A percentile compares a stretch with the other conserved stretches of the same genome.
Evolutionary conservation across 441 rosid species (phyloP).

Genomic region (Gossypium schwendimanii): DNA sequence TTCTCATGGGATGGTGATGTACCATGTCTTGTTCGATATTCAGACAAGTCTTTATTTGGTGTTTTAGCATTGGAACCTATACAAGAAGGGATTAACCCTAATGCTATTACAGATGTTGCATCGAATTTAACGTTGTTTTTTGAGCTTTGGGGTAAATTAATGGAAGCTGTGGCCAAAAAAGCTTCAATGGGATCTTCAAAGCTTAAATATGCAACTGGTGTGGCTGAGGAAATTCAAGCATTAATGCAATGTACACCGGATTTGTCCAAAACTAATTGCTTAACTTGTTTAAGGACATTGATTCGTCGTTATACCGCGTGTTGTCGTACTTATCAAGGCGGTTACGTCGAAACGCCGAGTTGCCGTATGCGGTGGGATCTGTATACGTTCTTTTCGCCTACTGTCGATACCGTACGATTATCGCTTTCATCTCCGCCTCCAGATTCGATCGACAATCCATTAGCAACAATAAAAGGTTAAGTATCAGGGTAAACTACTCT

Average conservation of each 20-base stretch:
- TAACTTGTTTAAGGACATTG: slow-evolving; percentile 19
- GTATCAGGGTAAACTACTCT: neutral
- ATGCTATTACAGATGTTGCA: neutral
- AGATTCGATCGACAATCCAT: neutral
- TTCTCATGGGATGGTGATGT: slow-evolving; percentile 18
- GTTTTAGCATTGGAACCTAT: slow-evolving; percentile 11
- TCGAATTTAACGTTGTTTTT: slow-evolving; percentile 21
- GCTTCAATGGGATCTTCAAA: slow-evolving; percentile 20
- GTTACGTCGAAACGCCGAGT: slow-evolving; percentile 18
- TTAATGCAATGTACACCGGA: slow-evolving; percentile 53
- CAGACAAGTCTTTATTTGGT: slow-evolving; percentile 14
- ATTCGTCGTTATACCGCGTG: slow-evolving; percentile 8
- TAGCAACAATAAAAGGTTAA: neutral
- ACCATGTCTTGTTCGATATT: slow-evolving; percentile 24
- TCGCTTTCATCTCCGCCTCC: slow-evolving; percentile 20
- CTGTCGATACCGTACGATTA: neutral
- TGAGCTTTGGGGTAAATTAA: slow-evolving; percentile 15
- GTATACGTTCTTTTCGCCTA: slow-evolving; percentile 17
- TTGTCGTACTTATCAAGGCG: slow-evolving; percentile 18
- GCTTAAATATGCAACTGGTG: slow-evolving; percentile 23
- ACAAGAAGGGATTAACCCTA: neutral
- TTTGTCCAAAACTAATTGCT: slow-evolving; percentile 23
- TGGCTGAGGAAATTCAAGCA: slow-evolving; percentile 11
- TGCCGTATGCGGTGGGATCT: slow-evolving; percentile 35
- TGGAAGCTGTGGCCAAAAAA: slow-evolving; percentile 4